These are phyloP conservation scores for Scheffersomyces illinoinensis DNA, from an alignment of 1,139 yeast species.

Conservation along the genomic window DNA sequence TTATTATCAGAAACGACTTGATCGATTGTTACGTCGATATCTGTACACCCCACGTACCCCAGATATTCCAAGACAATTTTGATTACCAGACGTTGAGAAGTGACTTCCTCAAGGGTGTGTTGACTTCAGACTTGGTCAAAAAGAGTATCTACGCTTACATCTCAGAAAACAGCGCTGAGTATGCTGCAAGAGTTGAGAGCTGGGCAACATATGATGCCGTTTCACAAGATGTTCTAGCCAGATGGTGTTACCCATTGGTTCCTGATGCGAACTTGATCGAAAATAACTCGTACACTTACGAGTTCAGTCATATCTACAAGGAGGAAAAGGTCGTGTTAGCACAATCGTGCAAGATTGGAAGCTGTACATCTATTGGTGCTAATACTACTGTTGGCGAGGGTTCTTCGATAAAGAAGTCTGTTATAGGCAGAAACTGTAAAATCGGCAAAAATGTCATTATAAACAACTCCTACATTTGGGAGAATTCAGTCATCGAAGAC, in stretches of 20 bases:
- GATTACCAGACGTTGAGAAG: slow-evolving; percentile 85
- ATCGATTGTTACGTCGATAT: slow-evolving; percentile 96
- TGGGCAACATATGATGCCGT: slow-evolving; percentile 92
- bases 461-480: slow-evolving; percentile 84
- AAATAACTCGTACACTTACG: slow-evolving; percentile 74
- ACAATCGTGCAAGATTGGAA: slow-evolving; percentile 82
- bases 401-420: slow-evolving; percentile 58
- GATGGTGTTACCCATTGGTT: slow-evolving; percentile 91
- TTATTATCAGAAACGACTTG: slow-evolving; percentile 82
- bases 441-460: slow-evolving; percentile 79
- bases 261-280: slow-evolving; percentile 80
- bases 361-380: slow-evolving; percentile 77
- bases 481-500: slow-evolving; percentile 71
- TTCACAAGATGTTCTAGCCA: slow-evolving; percentile 83
- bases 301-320: slow-evolving; percentile 82
- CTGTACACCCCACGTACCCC: slow-evolving; percentile 93
- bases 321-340: slow-evolving; percentile 83
- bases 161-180: slow-evolving; percentile 59
- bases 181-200: slow-evolving; percentile 92
- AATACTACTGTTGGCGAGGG: slow-evolving; percentile 66
- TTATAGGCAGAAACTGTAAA: slow-evolving; percentile 80
- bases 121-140: slow-evolving; percentile 85
- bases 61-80: slow-evolving; percentile 91
- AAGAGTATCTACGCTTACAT: slow-evolving; percentile 90
- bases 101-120: slow-evolving; percentile 88